phyloP scores from a whole-genome alignment of 2,329 filamentous ascomycete species.

The Fusarium tricinctum region DNA sequence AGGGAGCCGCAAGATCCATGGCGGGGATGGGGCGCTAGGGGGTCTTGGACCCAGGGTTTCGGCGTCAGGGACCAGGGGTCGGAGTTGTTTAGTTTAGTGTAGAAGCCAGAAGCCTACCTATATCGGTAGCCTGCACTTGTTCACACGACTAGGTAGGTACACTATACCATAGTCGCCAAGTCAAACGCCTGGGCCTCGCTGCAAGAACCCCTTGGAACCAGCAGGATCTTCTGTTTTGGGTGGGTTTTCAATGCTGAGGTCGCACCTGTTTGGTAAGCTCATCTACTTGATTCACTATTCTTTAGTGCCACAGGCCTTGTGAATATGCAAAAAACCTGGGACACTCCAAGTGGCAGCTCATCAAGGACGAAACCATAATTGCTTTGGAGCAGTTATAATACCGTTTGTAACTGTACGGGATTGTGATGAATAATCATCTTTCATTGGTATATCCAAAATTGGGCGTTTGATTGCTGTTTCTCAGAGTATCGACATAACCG shows the following conservation, averaged over 20 bases:
- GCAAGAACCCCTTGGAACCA: constrained; percentile 37
- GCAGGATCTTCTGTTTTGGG: constrained; percentile 19
- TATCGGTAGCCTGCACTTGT: not conserved
- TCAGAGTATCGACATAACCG: constrained; percentile 13
- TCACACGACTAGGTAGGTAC: constrained; percentile 16
- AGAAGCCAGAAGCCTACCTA: constrained; percentile 36
- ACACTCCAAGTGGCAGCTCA: constrained; percentile 27
- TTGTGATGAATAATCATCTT: constrained; percentile 3
- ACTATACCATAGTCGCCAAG: constrained; percentile 41
- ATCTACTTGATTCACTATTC: constrained; percentile 26
- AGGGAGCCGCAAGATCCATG: constrained; percentile 52
- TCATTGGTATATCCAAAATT: constrained; percentile 35
- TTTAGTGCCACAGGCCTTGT: constrained; percentile 6
- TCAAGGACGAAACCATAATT: constrained; percentile 37
- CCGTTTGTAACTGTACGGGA: constrained; percentile 27
- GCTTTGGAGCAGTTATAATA: constrained; percentile 31
- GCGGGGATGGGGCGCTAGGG: constrained; percentile 47
- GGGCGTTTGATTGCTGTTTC: constrained; percentile 40
- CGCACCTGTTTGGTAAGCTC: constrained; percentile 11
- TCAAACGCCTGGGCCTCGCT: constrained; percentile 44
- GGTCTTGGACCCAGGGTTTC: constrained; percentile 40
- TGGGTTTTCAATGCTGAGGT: constrained; percentile 21
- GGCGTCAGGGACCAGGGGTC: constrained; percentile 38
- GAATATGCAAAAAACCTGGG: constrained; percentile 24
- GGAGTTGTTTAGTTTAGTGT: constrained; percentile 41